Evolutionary conservation across 805 yeast species (phyloP).

Genomic region (Ogataea naganishii): DNA sequence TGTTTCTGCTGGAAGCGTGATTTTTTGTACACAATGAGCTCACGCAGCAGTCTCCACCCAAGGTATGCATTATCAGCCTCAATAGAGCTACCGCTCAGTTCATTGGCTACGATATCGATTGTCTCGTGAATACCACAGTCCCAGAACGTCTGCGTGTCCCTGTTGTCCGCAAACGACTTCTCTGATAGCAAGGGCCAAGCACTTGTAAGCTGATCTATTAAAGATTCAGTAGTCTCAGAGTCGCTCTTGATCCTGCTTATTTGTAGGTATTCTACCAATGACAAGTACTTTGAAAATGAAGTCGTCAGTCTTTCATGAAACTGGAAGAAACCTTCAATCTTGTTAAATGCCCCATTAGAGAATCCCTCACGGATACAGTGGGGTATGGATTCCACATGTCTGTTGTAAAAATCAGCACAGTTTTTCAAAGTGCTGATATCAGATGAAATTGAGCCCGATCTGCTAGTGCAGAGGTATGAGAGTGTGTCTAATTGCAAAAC

Average conservation of each 20-base stretch:
- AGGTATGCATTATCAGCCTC: slow-evolving; percentile 21
- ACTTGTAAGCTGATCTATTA: slow-evolving; percentile 6
- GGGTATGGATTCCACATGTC: slow-evolving; percentile 42
- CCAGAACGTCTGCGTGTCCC: slow-evolving; percentile 51
- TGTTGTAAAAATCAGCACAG: slow-evolving; percentile 38
- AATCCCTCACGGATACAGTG: slow-evolving; percentile 44
- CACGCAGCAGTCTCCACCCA: slow-evolving; percentile 27
- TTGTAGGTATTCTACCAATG: slow-evolving; percentile 26
- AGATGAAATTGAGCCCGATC: slow-evolving; percentile 33
- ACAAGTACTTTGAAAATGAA: slow-evolving; percentile 39
- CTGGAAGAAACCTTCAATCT: slow-evolving; percentile 56
- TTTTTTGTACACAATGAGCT: slow-evolving; percentile 29
- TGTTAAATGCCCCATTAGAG: slow-evolving; percentile 52
- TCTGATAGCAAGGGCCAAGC: slow-evolving; percentile 8
- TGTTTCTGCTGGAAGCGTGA: slow-evolving; percentile 18
- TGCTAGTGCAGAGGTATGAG: slow-evolving; percentile 41
- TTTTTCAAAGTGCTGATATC: slow-evolving; percentile 25
- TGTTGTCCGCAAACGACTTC: slow-evolving; percentile 41
- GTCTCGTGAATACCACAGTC: slow-evolving; percentile 33
- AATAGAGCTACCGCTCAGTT: slow-evolving; percentile 16
- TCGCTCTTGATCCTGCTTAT: slow-evolving; percentile 23
- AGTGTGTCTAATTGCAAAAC: slow-evolving; percentile 71
- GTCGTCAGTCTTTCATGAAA: slow-evolving; percentile 42
- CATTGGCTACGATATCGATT: slow-evolving; percentile 10
- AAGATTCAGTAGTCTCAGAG: slow-evolving; percentile 5